These are phyloP conservation scores for Pestalotiopsis sp. DNA, from an alignment of 2,329 filamentous ascomycete genomes.

Conservation along the genomic window DNA sequence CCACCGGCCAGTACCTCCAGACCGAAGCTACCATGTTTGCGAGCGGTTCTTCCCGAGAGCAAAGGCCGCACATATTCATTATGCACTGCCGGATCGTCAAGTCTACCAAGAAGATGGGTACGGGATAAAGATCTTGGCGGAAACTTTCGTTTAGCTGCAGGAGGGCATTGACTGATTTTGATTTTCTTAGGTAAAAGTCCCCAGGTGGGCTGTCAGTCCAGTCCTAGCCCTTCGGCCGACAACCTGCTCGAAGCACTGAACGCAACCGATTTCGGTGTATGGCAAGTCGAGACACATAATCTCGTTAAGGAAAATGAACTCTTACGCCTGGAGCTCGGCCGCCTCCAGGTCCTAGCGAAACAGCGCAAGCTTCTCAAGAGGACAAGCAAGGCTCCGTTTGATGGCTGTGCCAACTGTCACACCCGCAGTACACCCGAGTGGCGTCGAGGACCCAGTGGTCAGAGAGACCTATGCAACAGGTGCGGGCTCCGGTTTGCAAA, in stretches of 20 bases:
- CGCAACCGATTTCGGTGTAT: neutral
- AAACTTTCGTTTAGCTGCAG: too few species aligned
- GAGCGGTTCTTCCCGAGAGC: neutral
- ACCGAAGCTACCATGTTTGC: neutral
- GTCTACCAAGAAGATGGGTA: neutral
- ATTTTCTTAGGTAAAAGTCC: neutral
- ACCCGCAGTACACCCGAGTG: slow-evolving; percentile 86
- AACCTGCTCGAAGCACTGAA: neutral
- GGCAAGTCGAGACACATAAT: neutral
- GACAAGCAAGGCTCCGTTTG: slow-evolving; percentile 38
- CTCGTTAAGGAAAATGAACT: neutral
- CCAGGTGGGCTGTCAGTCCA: neutral
- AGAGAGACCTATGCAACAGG: slow-evolving; percentile 88
- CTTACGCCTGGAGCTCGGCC: neutral
- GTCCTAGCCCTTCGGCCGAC: neutral
- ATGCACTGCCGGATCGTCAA: neutral
- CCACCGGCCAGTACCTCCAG: neutral
- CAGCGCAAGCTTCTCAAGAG: neutral
- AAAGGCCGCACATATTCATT: neutral
- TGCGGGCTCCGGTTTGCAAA: slow-evolving; percentile 91
- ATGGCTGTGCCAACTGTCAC: slow-evolving; percentile 86
- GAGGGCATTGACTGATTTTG: neutral
- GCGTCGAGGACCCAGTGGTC: slow-evolving; percentile 84
- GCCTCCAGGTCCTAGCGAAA: neutral
- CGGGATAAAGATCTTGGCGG: neutral